phyloP scores from a whole-genome alignment of 495 filamentous ascomycete species.

The Podospora tetraspora region DNA sequence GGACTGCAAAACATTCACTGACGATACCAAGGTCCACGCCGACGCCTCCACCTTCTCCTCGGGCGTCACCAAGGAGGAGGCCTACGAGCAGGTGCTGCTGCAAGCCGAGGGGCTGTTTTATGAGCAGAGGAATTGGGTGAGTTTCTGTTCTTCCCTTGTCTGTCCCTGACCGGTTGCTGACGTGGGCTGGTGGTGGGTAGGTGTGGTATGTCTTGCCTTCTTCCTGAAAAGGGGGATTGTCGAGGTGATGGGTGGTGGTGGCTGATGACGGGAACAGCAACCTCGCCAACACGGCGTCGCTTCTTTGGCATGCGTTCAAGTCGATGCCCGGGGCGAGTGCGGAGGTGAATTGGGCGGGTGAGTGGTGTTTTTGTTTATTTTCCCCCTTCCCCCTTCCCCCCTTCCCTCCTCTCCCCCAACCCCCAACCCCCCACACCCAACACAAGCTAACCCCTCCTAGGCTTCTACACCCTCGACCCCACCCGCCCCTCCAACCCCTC shows the following conservation, averaged over 20 bases:
- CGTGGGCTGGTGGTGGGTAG: slow-evolving; percentile 27
- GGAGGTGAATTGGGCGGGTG: slow-evolving; percentile 81
- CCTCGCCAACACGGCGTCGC: slow-evolving; percentile 74
- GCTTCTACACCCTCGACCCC: slow-evolving; percentile 75
- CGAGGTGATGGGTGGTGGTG: too few species aligned
- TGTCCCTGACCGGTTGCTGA: not conserved
- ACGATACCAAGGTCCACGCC: slow-evolving; percentile 65
- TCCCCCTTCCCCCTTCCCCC: too few species aligned
- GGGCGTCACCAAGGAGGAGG: slow-evolving; percentile 63
- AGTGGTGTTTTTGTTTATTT: slow-evolving; percentile 13
- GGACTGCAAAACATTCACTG: not conserved
- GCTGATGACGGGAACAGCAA: slow-evolving; percentile 51
- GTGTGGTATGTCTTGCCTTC: slow-evolving; percentile 47
- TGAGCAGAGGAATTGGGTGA: slow-evolving; percentile 84
- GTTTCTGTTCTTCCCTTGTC: slow-evolving; percentile 9
- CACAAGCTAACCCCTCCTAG: slow-evolving; percentile 25
- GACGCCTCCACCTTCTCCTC: slow-evolving; percentile 71
- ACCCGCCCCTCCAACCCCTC: slow-evolving; percentile 38
- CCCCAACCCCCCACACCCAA: slow-evolving; percentile 17
- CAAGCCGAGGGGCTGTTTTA: slow-evolving; percentile 66
- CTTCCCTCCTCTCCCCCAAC: not conserved
- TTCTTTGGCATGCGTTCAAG: slow-evolving; percentile 81
- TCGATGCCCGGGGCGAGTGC: slow-evolving; percentile 69
- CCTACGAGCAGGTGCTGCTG: slow-evolving; percentile 69
- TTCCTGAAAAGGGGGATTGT: not conserved